Evolutionary conservation across 2,329 filamentous ascomycete genomes (phyloP), one percentile per base, ranked within the genome.

Genomic region (Penicillium brasilianum): DNA sequence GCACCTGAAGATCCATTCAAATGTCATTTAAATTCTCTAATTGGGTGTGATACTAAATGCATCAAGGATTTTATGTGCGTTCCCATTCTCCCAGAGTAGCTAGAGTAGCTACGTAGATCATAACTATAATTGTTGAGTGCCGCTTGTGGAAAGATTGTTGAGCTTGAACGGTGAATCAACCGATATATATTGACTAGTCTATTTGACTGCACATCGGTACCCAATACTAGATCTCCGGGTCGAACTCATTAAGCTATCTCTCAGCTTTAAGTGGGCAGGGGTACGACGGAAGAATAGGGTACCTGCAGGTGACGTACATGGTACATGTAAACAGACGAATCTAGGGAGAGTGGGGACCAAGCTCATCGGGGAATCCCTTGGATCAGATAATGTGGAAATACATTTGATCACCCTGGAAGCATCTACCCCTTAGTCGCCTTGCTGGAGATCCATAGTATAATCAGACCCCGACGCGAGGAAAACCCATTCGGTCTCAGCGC

Each of bases 241-340:
- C n/a, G 1, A n/a, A 11, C 25, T 7, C 1, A 30, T 48, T 2
- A 48, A 30, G 5, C 8, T 10, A 28, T 30, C 22, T 30, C 9
- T 48, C 14, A 30, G 6, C 25, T 28, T 28, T 28, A 28, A 14
- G 3, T 30, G 44, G 13, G 11, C 52, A 44, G 18, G 52, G 54
- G 54, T 48, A 14, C 54, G 30, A n/a, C 37, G 52, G 48, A 18
- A 36, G 51, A 36, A 36, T 49, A 37, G 62, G 64, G 63, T 64
- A 66, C 64, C 64, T 66, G 64, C 64, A 66, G 64, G 49, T 62
- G 54, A 62, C 52, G 55, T 55, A 48, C 20, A 52, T 46, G 60
- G 49, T 46, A 51, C 55, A 56, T 37, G 46, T 28, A 25, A 18
- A n/a, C 22, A 37, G 30, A 20, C 36, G 30, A 57, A 54, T 36